Percentiles rank a stretch among this genome's conserved stretches.
Evolutionary conservation across 1,139 yeast species (phyloP).

Genomic region (Geotrichum bryndzae): DNA sequence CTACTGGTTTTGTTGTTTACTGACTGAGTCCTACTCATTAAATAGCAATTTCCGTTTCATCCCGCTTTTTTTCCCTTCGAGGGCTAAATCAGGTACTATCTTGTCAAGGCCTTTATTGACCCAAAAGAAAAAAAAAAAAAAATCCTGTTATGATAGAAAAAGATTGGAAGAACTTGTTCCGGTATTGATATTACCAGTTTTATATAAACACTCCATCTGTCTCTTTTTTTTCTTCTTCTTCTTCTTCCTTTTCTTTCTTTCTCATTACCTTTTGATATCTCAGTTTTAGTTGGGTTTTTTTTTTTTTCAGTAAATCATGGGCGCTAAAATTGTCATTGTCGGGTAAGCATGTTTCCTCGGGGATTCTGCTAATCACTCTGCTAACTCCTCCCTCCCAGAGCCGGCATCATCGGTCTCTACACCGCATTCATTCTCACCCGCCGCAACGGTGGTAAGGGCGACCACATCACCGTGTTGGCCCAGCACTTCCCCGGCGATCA

Average conservation of each 20-base stretch:
- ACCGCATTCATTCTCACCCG: constrained; percentile 47
- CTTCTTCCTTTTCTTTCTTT: neutral
- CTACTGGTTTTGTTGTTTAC: neutral
- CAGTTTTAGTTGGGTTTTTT: neutral
- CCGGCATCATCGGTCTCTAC: constrained; percentile 71
- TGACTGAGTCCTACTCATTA: no score
- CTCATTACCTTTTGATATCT: neutral
- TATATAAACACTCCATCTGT: neutral
- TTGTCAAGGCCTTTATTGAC: no score
- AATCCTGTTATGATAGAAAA: no score
- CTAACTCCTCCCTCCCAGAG: constrained; percentile 31
- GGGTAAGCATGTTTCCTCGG: constrained; percentile 22
- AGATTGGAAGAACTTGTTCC: no score
- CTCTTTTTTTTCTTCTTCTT: no score
- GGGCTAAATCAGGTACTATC: no score
- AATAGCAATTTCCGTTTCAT: no score
- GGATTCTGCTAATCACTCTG: neutral
- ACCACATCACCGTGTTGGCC: constrained; percentile 53
- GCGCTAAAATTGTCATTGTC: constrained; percentile 27
- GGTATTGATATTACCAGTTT: neutral
- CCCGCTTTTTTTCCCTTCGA: no score
- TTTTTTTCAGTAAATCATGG: constrained; percentile 20
- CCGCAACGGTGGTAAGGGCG: constrained; percentile 38
- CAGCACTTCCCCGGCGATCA: constrained; percentile 69
- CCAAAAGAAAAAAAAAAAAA: no score